Evolutionary conservation across 2,329 filamentous ascomycete genomes (phyloP), one percentile per base, ranked within the genome.

Genomic region (Colletotrichum sp.): DNA sequence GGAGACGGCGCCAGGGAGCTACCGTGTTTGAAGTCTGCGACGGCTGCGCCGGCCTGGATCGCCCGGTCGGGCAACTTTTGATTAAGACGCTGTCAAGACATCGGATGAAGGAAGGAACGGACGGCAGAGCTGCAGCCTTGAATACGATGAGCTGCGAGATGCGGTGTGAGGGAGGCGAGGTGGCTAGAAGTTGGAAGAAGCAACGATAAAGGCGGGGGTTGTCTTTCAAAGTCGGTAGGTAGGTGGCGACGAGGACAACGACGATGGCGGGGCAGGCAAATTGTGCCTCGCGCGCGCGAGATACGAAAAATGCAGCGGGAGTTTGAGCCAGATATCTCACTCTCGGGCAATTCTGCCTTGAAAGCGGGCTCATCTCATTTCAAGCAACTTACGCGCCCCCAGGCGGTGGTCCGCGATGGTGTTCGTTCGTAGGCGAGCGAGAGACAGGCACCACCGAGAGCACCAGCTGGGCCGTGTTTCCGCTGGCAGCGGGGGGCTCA

Each of bases 11-110:
- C n/a, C 64, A 68, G 34, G 73, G 64, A 44, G 48, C 65, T 25
- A 57, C 70, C 55, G 70, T 60, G 73, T 75, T 73, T 75, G 69
- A 72, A 36, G 69, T 68, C 68, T 60, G 64, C 64, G 63, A 64
- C 69, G 70, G 39, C 22, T 68, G 44, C 52, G 32, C 55, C 73
- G 69, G 32, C 70, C 48, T 68, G 70, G 64, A 44, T 52, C 57
- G 57, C 32, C 73, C 55, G 64, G 57, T 57, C 73, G 64, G 70
- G 55, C 16, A 19, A 7, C 27, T n/a, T 57, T 59, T 68, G 39
- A 34, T 32, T 68, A 30, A 30, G 9, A 63, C 12, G 48, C 13
- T 30, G 13, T 25, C 64, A 30, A 68, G 19, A 52, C 36, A 61
- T 67, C 57, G 28, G 39, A 25, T 30, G 9, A 55, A 55, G 32